Evolutionary conservation across 1,284 basidiomycete species (phyloP).

Genomic region (Tilletia walkeri): DNA sequence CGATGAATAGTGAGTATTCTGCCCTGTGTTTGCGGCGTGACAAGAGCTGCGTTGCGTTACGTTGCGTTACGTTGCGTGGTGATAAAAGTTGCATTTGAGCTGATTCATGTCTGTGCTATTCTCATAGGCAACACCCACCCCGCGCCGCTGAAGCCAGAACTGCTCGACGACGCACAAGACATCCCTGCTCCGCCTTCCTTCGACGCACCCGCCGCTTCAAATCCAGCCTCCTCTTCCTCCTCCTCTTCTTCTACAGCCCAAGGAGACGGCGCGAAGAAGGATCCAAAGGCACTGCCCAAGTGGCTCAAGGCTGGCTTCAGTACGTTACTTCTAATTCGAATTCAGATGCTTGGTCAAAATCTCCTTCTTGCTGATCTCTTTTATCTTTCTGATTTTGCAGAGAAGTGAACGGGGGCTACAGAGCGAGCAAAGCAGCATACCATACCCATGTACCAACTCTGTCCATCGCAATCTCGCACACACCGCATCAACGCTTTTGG

Average conservation of each 20-base stretch:
- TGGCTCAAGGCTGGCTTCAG: conserved; percentile 26
- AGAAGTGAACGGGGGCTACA: not conserved
- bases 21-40: not conserved
- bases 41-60: too few relatives aligned
- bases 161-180: conserved; percentile 15
- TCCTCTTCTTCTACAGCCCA: conserved; percentile 9
- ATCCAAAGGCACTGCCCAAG: conserved; percentile 21
- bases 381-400: not conserved
- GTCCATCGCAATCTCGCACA: too few relatives aligned
- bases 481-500: too few relatives aligned
- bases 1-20: conserved; percentile 64
- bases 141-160: conserved; percentile 20
- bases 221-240: not conserved
- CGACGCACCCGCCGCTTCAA: not conserved
- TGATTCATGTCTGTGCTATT: not conserved
- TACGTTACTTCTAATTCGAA: conserved; percentile 1
- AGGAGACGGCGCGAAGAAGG: conserved; percentile 17
- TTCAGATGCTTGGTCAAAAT: too few relatives aligned
- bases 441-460: too few relatives aligned
- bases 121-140: conserved; percentile 19
- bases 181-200: conserved; percentile 23
- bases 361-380: too few relatives aligned
- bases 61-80: too few relatives aligned
- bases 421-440: too few relatives aligned
- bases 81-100: not conserved